Percentiles rank a stretch among this genome's conserved stretches.
Conservation (phyloP, 169 alveolate species). For the Eimeria zaria region DNA sequence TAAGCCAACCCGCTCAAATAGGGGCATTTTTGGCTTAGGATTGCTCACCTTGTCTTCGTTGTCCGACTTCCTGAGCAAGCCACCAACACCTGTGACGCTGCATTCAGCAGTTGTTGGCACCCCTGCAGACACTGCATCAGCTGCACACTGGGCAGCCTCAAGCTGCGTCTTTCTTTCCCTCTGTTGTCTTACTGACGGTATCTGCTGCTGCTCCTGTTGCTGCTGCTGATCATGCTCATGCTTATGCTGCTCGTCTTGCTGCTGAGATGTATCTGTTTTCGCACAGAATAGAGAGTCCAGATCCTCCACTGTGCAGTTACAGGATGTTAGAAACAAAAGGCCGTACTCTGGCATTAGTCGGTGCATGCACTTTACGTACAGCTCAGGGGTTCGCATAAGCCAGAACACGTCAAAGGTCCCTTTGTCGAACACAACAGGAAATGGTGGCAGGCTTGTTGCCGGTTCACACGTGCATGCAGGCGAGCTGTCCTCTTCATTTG, state of each 20-base stretch:
- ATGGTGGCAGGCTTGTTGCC: conserved; percentile 31
- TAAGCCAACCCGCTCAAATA: conserved; percentile 61
- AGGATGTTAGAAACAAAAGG: conserved; percentile 72
- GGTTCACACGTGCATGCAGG: conserved; percentile 40
- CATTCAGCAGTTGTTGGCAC: background rate
- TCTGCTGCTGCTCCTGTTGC: background rate
- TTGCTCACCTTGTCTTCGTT: background rate
- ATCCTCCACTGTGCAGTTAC: conserved; percentile 83
- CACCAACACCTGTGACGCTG: background rate
- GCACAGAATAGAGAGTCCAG: conserved; percentile 62
- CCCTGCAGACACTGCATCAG: background rate
- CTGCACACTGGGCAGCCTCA: background rate
- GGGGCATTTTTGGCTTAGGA: background rate
- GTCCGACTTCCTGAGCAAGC: background rate
- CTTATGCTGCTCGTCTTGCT: background rate
- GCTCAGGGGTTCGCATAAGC: conserved; percentile 64
- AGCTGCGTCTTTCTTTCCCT: background rate
- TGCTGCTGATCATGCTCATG: too few relatives aligned
- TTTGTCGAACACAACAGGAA: conserved; percentile 77
- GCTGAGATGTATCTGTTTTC: background rate
- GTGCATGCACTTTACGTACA: conserved; percentile 72
- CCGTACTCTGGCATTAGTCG: conserved; percentile 63
- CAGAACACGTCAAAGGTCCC: conserved; percentile 84
- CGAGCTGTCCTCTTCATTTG: background rate
- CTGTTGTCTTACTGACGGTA: background rate